These are phyloP conservation scores for Blastobotrys parvus DNA, from an alignment of 805 yeast genomes.

Conservation along the genomic window DNA sequence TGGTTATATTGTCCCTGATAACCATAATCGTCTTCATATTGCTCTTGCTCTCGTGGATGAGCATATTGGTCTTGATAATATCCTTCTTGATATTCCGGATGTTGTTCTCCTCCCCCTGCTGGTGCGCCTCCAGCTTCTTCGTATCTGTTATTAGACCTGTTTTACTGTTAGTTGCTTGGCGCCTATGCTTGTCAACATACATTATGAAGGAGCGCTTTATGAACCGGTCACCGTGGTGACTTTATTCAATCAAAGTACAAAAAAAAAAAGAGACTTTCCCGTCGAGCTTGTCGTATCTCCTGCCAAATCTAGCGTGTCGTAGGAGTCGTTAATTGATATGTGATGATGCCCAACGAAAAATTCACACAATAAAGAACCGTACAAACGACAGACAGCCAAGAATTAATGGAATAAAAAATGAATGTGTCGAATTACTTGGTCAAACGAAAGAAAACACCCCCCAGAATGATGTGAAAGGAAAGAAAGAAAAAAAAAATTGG, in stretches of 20 bases:
- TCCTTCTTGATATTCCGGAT: constrained; percentile 21
- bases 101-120: constrained; percentile 7
- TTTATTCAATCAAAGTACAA: too few relatives aligned
- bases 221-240: too few relatives aligned
- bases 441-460: background rate
- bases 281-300: too few relatives aligned
- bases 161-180: background rate
- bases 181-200: background rate
- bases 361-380: background rate
- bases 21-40: constrained; percentile 19
- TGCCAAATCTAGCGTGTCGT: too few relatives aligned
- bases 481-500: background rate
- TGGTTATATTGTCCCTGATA: constrained; percentile 28
- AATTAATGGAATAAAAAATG: background rate
- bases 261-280: too few relatives aligned
- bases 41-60: constrained; percentile 16
- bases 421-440: too few relatives aligned
- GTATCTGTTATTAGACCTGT: constrained; percentile 7
- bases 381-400: background rate
- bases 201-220: too few relatives aligned
- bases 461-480: background rate
- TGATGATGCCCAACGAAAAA: background rate
- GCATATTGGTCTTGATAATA: constrained; percentile 14
- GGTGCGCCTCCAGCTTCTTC: constrained; percentile 3
- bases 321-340: background rate